Evolutionary conservation across 2,329 filamentous ascomycete genomes (phyloP).

Genomic region (Sporothrix brasiliensis): DNA sequence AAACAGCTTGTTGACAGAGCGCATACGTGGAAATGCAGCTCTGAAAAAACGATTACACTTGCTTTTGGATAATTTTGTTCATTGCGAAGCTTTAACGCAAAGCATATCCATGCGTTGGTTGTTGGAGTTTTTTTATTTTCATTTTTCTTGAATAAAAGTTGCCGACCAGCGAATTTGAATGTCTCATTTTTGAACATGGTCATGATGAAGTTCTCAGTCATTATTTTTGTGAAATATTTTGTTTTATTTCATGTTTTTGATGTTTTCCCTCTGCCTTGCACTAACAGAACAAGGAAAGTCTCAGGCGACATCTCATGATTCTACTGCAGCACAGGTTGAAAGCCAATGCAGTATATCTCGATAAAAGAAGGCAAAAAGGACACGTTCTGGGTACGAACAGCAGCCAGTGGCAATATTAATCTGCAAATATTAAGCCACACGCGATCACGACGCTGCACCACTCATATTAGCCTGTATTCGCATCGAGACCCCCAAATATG

Average conservation of each 20-base stretch:
- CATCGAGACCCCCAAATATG: constrained; percentile 12
- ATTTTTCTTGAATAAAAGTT: background rate
- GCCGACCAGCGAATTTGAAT: background rate
- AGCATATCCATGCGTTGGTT: background rate
- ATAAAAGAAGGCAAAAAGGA: too few relatives aligned
- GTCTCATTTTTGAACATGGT: too few relatives aligned
- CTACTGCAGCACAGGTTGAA: too few relatives aligned
- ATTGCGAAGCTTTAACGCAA: background rate
- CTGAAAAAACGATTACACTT: background rate
- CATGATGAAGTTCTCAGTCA: too few relatives aligned
- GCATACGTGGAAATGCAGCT: too few relatives aligned
- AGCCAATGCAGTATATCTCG: too few relatives aligned
- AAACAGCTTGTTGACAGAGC: background rate
- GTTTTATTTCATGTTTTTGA: too few relatives aligned
- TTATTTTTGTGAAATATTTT: too few relatives aligned
- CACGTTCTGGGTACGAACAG: too few relatives aligned
- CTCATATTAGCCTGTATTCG: constrained; percentile 26
- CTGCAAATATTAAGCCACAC: background rate
- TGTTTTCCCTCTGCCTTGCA: too few relatives aligned
- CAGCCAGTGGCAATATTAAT: background rate
- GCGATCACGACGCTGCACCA: constrained; percentile 2
- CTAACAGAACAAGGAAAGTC: too few relatives aligned
- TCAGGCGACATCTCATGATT: too few relatives aligned
- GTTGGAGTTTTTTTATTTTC: background rate
- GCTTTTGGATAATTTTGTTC: background rate